These are phyloP conservation scores for Pleurotus citrinopileatus DNA, from an alignment of 768 basidiomycete genomes.

Conservation along the genomic window DNA sequence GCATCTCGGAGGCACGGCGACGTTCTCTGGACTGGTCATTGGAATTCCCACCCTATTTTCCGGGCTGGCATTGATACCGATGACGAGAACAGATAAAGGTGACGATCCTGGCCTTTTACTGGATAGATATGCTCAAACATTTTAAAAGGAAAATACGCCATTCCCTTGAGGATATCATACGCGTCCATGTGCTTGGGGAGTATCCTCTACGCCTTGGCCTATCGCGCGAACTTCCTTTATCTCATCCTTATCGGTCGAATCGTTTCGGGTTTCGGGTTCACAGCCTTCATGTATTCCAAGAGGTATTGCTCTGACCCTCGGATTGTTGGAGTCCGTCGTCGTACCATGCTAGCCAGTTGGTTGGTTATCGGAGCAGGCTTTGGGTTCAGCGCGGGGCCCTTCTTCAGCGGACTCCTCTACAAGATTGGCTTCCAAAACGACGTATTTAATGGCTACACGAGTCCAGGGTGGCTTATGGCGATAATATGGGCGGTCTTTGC, in stretches of 20 bases:
- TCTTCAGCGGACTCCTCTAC: constrained; percentile 59
- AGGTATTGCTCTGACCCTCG: constrained; percentile 69
- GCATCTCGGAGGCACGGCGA: constrained; percentile 62
- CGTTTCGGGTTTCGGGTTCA: constrained; percentile 57
- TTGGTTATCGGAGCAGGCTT: constrained; percentile 60
- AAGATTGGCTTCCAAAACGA: constrained; percentile 54
- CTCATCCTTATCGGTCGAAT: constrained; percentile 72
- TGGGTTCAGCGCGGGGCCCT: constrained; percentile 63
- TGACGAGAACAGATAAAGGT: constrained; percentile 58
- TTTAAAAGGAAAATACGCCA: constrained; percentile 47
- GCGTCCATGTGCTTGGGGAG: constrained; percentile 51
- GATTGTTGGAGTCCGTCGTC: constrained; percentile 61
- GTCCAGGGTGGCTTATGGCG: constrained; percentile 67
- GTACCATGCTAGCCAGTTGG: constrained; percentile 62
- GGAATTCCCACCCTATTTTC: constrained; percentile 67
- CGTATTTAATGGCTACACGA: constrained; percentile 67
- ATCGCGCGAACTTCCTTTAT: constrained; percentile 56
- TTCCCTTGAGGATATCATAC: constrained; percentile 55
- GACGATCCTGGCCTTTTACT: constrained; percentile 1
- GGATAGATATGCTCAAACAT: not conserved
- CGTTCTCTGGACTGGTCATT: constrained; percentile 66
- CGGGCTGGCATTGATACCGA: constrained; percentile 53
- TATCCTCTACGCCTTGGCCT: constrained; percentile 60
- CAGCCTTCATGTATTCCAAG: constrained; percentile 66
- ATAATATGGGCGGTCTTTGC: constrained; percentile 52